phyloP scores from a whole-genome alignment of 805 yeast species.

The Hanseniaspora lindneri region DNA sequence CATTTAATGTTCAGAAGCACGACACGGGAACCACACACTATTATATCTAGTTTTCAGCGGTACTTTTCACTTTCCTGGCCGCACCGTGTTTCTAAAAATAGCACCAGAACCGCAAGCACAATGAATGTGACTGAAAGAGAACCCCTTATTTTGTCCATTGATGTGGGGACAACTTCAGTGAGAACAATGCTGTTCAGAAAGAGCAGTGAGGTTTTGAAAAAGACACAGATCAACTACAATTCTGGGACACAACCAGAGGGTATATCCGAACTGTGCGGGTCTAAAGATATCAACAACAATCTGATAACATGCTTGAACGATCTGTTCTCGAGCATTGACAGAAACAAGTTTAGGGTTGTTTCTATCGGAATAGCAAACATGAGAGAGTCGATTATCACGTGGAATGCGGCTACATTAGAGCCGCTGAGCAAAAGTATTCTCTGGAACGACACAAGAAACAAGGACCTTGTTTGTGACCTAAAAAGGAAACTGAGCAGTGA shows the following conservation, averaged over 20 bases:
- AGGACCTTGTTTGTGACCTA: conserved; percentile 54
- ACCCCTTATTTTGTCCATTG: conserved; percentile 57
- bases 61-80: no score
- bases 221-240: conserved; percentile 74
- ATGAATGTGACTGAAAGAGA: neutral
- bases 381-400: conserved; percentile 86
- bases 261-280: conserved; percentile 1
- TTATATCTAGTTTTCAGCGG: no score
- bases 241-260: conserved; percentile 4
- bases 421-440: conserved; percentile 78
- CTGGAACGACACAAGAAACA: conserved; percentile 90
- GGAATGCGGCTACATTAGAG: conserved; percentile 73
- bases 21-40: no score
- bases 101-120: no score
- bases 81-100: no score
- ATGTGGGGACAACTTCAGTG: conserved; percentile 86
- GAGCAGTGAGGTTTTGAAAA: conserved; percentile 66
- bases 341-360: conserved; percentile 50
- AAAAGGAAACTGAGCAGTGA: conserved; percentile 43
- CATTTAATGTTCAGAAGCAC: no score
- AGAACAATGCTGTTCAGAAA: conserved; percentile 70
- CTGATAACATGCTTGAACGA: conserved; percentile 69
- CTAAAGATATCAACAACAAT: conserved; percentile 35
- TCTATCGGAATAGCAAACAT: conserved; percentile 87
- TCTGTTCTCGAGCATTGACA: conserved; percentile 45